Percentiles rank a stretch among this genome's conserved stretches.
phyloP scores from a whole-genome alignment of 768 basidiomycete species.

The Boletus pseudopeckii region DNA sequence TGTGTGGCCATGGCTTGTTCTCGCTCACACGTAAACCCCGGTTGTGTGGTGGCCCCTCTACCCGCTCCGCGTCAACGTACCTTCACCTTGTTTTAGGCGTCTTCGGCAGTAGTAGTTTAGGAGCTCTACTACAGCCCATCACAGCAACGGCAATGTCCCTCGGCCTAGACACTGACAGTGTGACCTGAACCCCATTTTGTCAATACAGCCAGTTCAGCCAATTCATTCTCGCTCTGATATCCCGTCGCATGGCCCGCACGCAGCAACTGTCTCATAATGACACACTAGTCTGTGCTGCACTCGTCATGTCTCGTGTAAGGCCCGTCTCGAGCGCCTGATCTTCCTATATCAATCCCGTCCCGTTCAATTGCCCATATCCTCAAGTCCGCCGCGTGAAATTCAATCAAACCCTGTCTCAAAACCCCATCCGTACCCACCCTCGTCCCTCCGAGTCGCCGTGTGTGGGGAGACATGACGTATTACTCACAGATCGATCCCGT shows the following conservation, averaged over 20 bases:
- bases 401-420: constrained; percentile 18
- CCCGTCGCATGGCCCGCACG: constrained; percentile 20
- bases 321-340: constrained; percentile 6
- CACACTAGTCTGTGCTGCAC: constrained; percentile 3
- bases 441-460: constrained; percentile 17
- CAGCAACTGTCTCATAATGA: constrained; percentile 21
- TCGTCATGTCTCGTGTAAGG: constrained; percentile 8
- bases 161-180: constrained; percentile 2
- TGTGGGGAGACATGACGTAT: constrained; percentile 26
- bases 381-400: constrained; percentile 20
- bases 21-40: constrained; percentile 29
- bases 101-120: constrained; percentile 21
- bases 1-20: constrained; percentile 9
- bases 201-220: constrained; percentile 8
- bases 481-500: constrained; percentile 4
- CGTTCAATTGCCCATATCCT: constrained; percentile 12
- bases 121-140: constrained; percentile 3
- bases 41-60: constrained; percentile 8
- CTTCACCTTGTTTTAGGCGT: constrained; percentile 16
- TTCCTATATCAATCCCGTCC: neutral
- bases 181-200: constrained; percentile 16
- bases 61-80: constrained; percentile 8
- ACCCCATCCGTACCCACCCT: neutral
- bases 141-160: constrained; percentile 19
- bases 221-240: constrained; percentile 15